A percentile compares a stretch with the other conserved stretches of the same genome.
These are phyloP conservation scores for Lactarius trivialis DNA, from an alignment of 768 basidiomycete genomes.

Conservation along the genomic window DNA sequence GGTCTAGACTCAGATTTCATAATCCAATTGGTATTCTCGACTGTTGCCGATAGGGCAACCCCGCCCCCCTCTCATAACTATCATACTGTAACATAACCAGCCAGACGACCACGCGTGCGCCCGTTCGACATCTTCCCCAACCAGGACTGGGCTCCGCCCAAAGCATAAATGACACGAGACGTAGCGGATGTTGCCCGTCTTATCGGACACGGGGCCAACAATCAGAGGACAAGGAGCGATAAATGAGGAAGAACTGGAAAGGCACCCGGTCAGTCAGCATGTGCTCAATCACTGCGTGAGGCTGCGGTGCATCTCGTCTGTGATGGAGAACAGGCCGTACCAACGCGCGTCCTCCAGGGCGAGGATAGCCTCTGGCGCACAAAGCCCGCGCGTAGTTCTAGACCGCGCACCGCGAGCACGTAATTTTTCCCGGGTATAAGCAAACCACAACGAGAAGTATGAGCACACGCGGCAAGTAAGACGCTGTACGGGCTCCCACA, in stretches of 20 bases:
- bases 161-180: conserved; percentile 82
- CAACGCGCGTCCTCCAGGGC: conserved; percentile 85
- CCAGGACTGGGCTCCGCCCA: conserved; percentile 76
- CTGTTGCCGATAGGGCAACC: not conserved
- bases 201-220: conserved; percentile 81
- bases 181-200: conserved; percentile 86
- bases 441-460: conserved; percentile 64
- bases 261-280: not conserved
- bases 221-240: conserved; percentile 83
- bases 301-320: conserved; percentile 56
- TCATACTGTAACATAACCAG: no score
- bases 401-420: conserved; percentile 76
- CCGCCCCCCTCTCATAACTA: not conserved
- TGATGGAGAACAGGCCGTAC: conserved; percentile 84
- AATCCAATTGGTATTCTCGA: not conserved
- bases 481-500: conserved; percentile 69
- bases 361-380: conserved; percentile 81
- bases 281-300: no score
- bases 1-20: no score
- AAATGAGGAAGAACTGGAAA: conserved; percentile 80
- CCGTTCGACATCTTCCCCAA: conserved; percentile 56
- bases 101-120: conserved; percentile 37
- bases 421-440: conserved; percentile 82
- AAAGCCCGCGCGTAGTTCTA: conserved; percentile 84
- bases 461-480: conserved; percentile 56